Evolutionary conservation across 805 yeast species (phyloP), one percentile per base, ranked within the genome.

Genomic region (Teunomyces cretensis): DNA sequence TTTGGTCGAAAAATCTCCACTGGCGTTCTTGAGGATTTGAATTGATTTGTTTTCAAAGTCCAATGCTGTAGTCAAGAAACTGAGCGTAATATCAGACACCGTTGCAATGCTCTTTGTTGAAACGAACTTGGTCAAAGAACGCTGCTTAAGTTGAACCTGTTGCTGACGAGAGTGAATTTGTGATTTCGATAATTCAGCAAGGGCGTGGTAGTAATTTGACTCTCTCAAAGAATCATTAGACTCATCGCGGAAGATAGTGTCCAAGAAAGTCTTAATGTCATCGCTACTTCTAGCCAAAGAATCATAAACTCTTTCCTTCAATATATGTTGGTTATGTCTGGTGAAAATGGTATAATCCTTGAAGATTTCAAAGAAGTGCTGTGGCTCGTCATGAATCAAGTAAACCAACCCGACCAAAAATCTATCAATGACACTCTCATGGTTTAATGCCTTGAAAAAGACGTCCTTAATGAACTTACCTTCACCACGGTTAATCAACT

Each of bases 381-480:
- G 46, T 6, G 63, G 55, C 14, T 62, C 61, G 39, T 58, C 50
- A 40, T 64, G 67, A 30, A 66, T 58, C 41, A 68, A 57, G 43
- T 60, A 53, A 1, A 68, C 58, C 27, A 72, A 49, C 2, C 75
- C 77, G 24, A 60, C 57, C 36, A 72, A 60, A 33, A 67, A 64
- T 22, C 54, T 46, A 42, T 63, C 64, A 33, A 63, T 45, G 6
- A 55, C 52, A 12, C 48, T 54, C 49, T 39, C 39, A 7, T 13
- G 14, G 33, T 47, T 36, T 28, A 50, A 41, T 2, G 46, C 43
- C 4, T 28, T 33, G 35, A 74, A 62, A 39, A 84, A 62, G 13
- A 65, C 52, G 0, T 64, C 48, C 27, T 73, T 71, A 48, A 80
- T 78, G 5, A 79, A 63, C 5, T 56, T 50, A 55, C 60, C 60